Conservation (phyloP, 306 rosid genomes). For the Lathyrus aphaca region DNA sequence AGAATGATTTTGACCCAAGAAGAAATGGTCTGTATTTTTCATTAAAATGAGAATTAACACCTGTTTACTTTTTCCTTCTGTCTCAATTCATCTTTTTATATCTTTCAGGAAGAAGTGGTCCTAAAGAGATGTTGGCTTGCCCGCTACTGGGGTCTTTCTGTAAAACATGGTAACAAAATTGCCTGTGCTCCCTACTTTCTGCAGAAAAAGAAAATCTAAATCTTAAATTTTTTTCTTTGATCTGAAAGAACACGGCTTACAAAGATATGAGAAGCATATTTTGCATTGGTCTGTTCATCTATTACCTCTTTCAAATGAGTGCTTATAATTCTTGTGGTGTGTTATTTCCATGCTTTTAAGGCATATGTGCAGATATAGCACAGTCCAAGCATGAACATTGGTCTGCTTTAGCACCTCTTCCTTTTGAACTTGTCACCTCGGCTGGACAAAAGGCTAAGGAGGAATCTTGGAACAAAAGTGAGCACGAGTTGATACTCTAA, state of each 20-base stretch:
- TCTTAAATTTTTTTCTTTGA: constrained; percentile 24
- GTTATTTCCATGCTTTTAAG: constrained; percentile 52
- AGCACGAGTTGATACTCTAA: constrained; percentile 41
- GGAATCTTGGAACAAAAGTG: constrained; percentile 74
- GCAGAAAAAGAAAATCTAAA: constrained; percentile 26
- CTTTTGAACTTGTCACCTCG: constrained; percentile 85
- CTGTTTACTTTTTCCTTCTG: constrained; percentile 26
- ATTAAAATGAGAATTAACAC: constrained; percentile 24
- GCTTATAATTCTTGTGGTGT: constrained; percentile 40
- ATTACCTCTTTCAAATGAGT: constrained; percentile 7
- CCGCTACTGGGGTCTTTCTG: constrained; percentile 94
- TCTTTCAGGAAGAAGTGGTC: constrained; percentile 91
- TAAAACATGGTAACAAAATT: constrained; percentile 74
- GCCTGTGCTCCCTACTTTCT: constrained; percentile 37
- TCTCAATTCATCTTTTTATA: constrained; percentile 28
- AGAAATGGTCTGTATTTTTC: constrained; percentile 83
- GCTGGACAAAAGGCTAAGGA: constrained; percentile 99
- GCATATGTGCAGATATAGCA: constrained; percentile 84
- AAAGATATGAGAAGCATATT: constrained; percentile 32
- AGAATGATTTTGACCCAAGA: constrained; percentile 98
- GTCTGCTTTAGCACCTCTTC: constrained; percentile 96
- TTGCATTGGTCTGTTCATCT: constrained; percentile 20
- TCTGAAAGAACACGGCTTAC: constrained; percentile 18
- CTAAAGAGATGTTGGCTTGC: constrained; percentile 99
- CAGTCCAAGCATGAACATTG: constrained; percentile 82